phyloP scores from a whole-genome alignment of 2,329 filamentous ascomycete species.

The Xylariaceae sp. region DNA sequence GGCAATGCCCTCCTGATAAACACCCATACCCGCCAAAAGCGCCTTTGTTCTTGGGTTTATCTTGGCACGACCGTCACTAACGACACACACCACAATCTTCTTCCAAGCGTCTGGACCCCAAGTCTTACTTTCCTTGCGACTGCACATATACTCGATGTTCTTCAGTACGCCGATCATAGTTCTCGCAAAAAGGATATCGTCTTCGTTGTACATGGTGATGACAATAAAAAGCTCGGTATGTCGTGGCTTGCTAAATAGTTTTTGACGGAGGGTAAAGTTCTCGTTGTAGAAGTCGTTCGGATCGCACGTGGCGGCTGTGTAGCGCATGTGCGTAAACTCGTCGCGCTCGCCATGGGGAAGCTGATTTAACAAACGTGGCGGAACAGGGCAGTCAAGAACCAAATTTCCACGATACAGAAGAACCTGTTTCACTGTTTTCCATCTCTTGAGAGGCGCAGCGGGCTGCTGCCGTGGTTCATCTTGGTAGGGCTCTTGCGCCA shows the following conservation, averaged over 20 bases:
- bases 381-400: constrained; percentile 94
- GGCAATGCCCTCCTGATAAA: constrained; percentile 97
- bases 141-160: constrained; percentile 97
- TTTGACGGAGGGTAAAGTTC: constrained; percentile 92
- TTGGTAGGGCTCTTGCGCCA: constrained; percentile 50
- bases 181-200: constrained; percentile 93
- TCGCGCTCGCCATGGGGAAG: constrained; percentile 91
- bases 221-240: constrained; percentile 97
- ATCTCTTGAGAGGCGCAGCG: constrained; percentile 75
- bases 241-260: constrained; percentile 79
- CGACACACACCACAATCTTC: constrained; percentile 97
- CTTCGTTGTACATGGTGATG: constrained; percentile 99
- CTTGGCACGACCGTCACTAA: constrained; percentile 88
- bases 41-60: constrained; percentile 93
- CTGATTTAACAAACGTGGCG: constrained; percentile 84
- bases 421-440: constrained; percentile 99
- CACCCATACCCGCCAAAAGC: constrained; percentile 88
- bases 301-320: constrained; percentile 97
- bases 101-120: constrained; percentile 99
- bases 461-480: constrained; percentile 50
- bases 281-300: constrained; percentile 89
- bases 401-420: constrained; percentile 95
- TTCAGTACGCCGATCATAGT: constrained; percentile 99
- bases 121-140: constrained; percentile 85
- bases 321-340: constrained; percentile 93